Base-by-base conservation (phyloP, 2,329 filamentous ascomycete genomes). In the Podosphaera fusca region DNA sequence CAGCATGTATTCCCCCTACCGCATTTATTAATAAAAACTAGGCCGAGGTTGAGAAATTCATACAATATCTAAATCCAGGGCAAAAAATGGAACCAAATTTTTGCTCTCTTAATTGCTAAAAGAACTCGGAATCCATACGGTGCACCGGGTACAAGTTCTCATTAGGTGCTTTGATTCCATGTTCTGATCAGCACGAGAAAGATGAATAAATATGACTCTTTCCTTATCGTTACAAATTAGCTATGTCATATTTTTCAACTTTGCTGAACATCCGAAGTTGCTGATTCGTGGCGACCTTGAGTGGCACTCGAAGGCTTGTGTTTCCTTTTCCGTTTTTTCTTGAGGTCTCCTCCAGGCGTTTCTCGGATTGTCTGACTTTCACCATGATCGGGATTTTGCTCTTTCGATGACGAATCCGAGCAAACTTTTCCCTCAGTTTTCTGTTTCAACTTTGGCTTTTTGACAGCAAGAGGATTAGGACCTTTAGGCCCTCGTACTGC, bases 381-480 rank as follows among this genome's bases (percentile, higher is more conserved):
- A 50, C 10, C 2, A 3, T 30, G 14, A 9, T 3, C 5, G 3
- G 21, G 6, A 31, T 36, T 36, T 4, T 58, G 30, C 4, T 35
- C 10, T 31, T 42, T 42, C 12, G 12, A 7, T 36, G 2, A 30
- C n/a, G 9, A 29, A 5, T 8, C 29, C 10, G 35, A 5, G 7
- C 10, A 12, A 3, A 21, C 21, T 21, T 14, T 10, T 3, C 54
- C 45, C 29, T 61, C 56, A 62, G 59, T 58, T 60, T 63, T 53
- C 53, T 57, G 35, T 47, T 60, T 61, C 66, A 78, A 79, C 72
- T 83, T 85, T 34, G 76, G 62, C 70, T 85, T 87, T 72, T 83
- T 84, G 56, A 84, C 73, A 55, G 81, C 77, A 56, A 87, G 69
- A 7, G 84, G 84, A 67, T 87, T 87, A 1, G 82, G 82, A 29